Conservation (phyloP, 1,284 basidiomycete genomes). For the Albatrellus sp. region DNA sequence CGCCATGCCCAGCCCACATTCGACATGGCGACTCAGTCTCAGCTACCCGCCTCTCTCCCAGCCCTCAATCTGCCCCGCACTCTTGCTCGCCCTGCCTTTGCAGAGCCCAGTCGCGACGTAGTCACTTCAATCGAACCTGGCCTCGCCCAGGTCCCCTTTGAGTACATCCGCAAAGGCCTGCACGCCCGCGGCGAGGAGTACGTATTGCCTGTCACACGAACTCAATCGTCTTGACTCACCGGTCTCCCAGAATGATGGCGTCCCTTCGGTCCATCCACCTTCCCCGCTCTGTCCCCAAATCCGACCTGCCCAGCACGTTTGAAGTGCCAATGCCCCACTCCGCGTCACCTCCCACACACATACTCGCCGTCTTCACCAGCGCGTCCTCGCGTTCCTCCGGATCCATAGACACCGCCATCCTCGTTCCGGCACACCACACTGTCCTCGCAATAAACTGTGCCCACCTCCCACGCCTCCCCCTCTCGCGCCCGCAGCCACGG, state of each 20-base stretch:
- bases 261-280: constrained; percentile 37
- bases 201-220: constrained; percentile 14
- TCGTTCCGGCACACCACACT: constrained; percentile 45
- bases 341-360: constrained; percentile 34
- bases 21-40: constrained; percentile 7
- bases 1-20: constrained; percentile 22
- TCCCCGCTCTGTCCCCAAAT: constrained; percentile 30
- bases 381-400: constrained; percentile 22
- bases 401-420: constrained; percentile 18
- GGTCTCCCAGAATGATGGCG: constrained; percentile 31
- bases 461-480: constrained; percentile 38
- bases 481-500: constrained; percentile 16
- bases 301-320: constrained; percentile 22
- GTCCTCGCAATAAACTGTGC: constrained; percentile 49
- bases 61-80: constrained; percentile 44
- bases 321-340: constrained; percentile 20
- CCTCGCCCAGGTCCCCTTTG: constrained; percentile 39
- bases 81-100: constrained; percentile 39
- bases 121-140: constrained; percentile 43
- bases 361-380: constrained; percentile 33
- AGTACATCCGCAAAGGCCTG: constrained; percentile 46
- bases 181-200: constrained; percentile 37
- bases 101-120: constrained; percentile 38
- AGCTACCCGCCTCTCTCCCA: constrained; percentile 14
- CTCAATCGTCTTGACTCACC: neutral